A percentile compares a stretch with the other conserved stretches of the same genome.
Conservation (phyloP, 352 stramenopile species). For the Pythium angustatum region DNA sequence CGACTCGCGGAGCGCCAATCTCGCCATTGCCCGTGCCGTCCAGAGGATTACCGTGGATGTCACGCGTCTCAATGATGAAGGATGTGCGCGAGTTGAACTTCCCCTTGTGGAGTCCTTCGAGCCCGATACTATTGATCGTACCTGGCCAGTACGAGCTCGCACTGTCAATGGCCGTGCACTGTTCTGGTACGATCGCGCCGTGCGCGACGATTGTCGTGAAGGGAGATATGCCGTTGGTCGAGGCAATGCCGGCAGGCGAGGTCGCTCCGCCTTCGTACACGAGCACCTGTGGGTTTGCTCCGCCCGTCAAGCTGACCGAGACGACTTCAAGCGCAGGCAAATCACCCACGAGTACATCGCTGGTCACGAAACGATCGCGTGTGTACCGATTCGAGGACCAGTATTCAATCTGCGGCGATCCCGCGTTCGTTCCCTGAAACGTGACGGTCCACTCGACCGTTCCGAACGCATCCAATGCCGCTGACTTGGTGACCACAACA, state of each 20-base stretch:
- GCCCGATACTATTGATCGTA: constrained; percentile 53
- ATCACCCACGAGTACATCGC: constrained; percentile 55
- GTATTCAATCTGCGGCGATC: constrained; percentile 55
- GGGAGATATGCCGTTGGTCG: constrained; percentile 49
- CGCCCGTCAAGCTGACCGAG: constrained; percentile 38
- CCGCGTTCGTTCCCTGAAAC: constrained; percentile 48
- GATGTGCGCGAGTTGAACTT: constrained; percentile 66
- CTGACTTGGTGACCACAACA: constrained; percentile 43
- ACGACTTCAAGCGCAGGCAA: constrained; percentile 35
- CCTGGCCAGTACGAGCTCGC: constrained; percentile 61
- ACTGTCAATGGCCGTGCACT: constrained; percentile 68
- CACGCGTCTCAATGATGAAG: constrained; percentile 93
- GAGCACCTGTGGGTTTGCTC: constrained; percentile 29
- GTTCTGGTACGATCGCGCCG: constrained; percentile 53
- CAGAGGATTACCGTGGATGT: constrained; percentile 91
- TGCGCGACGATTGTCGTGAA: constrained; percentile 63
- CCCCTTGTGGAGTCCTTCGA: constrained; percentile 60
- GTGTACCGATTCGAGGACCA: constrained; percentile 71
- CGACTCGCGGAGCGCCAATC: constrained; percentile 56
- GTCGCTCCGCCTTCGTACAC: constrained; percentile 41
- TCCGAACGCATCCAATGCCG: constrained; percentile 29
- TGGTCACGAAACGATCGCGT: constrained; percentile 41
- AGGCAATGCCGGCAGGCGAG: constrained; percentile 32
- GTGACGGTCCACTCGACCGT: constrained; percentile 59
- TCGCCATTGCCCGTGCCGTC: constrained; percentile 72